Base-by-base conservation (phyloP, 495 filamentous ascomycete species). In the Xanthoparmelia taractica region DNA sequence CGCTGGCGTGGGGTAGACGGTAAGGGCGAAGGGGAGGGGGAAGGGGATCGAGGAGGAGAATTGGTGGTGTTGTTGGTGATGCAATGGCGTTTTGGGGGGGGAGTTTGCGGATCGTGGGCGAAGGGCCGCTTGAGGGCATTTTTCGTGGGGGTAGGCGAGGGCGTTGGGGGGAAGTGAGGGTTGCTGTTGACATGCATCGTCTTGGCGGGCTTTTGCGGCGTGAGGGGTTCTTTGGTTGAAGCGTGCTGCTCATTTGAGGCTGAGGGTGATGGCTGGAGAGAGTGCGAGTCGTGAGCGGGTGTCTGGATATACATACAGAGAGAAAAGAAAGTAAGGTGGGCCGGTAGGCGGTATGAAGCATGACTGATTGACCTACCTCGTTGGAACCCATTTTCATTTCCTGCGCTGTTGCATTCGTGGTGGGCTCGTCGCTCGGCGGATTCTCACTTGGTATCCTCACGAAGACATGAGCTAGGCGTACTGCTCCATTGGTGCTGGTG, bases 61-160 rank as follows among this genome's bases (percentile, higher is more conserved):
- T n/a, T n/a, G n/a, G n/a, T n/a, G n/a, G n/a, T n/a, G n/a, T n/a
- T n/a, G n/a, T n/a, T n/a, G n/a, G n/a, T n/a, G n/a, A n/a, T n/a
- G 34, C 34, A 36, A 10, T 36, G 60, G 31, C 25, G 60, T 4
- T 45, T 45, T 41, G 20, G 8, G 36, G 23, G 18, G 11, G 40
- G 20, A 12, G 18, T 36, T 7, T 37, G 23, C 0, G 31, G 59
- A 17, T 1, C 7, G 20, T 34, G 20, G 34, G 8, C 18, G 59
- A 4, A 25, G 31, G 59, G 13, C 18, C 59, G 59, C 18, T 61
- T 61, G 31, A 61, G 59, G 34, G 17, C 20, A 7, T 15, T 54
- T 5, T 15, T 38, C 4, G 59, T 61, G 45, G 59, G 3, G 59
- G 59, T 2, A 41, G 59, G 34, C 40, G 47, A 0, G 25, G 47